These are phyloP conservation scores for Onygena corvina DNA, from an alignment of 2,329 filamentous ascomycete genomes.

Conservation along the genomic window DNA sequence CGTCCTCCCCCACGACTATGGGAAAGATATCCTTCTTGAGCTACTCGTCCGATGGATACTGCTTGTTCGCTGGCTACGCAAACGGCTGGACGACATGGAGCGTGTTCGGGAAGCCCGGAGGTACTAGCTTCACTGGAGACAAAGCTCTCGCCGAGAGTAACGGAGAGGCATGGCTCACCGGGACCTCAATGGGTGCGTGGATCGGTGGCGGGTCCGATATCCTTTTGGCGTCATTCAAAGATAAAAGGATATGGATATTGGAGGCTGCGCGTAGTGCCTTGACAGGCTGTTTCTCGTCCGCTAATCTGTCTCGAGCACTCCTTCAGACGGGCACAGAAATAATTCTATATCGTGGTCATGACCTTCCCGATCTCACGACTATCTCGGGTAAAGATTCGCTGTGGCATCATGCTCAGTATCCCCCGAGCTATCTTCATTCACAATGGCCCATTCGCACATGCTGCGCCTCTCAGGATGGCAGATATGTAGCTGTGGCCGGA, in stretches of 20 bases:
- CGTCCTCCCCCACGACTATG: conserved; percentile 54
- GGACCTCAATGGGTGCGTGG: conserved; percentile 70
- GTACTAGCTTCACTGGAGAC: conserved; percentile 68
- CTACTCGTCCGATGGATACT: conserved; percentile 94
- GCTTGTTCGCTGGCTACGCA: conserved; percentile 84
- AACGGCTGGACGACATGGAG: conserved; percentile 95
- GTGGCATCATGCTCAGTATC: conserved; percentile 90
- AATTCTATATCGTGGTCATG: conserved; percentile 87
- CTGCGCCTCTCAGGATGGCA: conserved; percentile 79
- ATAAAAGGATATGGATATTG: conserved; percentile 71
- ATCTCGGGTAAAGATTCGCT: conserved; percentile 84
- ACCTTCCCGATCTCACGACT: conserved; percentile 76
- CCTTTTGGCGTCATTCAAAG: conserved; percentile 56
- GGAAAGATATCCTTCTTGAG: conserved; percentile 61
- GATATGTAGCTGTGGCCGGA: conserved; percentile 94
- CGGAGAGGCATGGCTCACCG: conserved; percentile 71
- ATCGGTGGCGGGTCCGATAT: conserved; percentile 78
- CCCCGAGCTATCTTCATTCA: conserved; percentile 68
- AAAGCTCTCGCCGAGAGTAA: conserved; percentile 51
- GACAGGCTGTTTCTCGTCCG: conserved; percentile 78
- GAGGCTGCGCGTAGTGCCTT: conserved; percentile 93
- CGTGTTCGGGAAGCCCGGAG: conserved; percentile 84
- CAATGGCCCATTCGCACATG: conserved; percentile 88
- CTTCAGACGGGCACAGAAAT: conserved; percentile 79
- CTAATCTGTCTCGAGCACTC: conserved; percentile 79